Conservation (phyloP, 305 asterid genomes). For the Lippia alba region DNA sequence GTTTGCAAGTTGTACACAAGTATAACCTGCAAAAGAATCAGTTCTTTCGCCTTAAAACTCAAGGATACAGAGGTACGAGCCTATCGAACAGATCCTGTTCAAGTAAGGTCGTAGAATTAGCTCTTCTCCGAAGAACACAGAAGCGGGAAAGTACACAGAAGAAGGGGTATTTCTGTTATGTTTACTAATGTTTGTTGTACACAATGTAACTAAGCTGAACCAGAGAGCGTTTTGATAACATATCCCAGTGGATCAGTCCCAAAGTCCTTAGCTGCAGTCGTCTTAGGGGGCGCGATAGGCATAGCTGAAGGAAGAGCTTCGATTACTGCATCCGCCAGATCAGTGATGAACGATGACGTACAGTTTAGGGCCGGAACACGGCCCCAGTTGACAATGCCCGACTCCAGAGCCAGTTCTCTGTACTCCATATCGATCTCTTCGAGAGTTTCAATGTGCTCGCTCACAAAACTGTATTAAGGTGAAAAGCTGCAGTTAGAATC, state of each 20-base stretch:
- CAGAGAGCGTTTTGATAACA: slow-evolving; percentile 58
- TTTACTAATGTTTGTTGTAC: slow-evolving; percentile 20
- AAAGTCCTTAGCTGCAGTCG: slow-evolving; percentile 41
- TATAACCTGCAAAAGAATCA: slow-evolving; percentile 17
- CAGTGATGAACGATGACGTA: slow-evolving; percentile 74
- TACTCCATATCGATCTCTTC: slow-evolving; percentile 99
- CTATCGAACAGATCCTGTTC: too few species aligned
- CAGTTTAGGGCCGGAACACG: slow-evolving; percentile 98
- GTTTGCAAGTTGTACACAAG: neutral
- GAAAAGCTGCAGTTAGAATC: too few species aligned
- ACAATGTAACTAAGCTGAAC: slow-evolving; percentile 61
- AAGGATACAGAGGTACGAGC: too few species aligned
- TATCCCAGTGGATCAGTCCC: slow-evolving; percentile 51
- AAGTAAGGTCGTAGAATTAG: too few species aligned
- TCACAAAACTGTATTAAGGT: slow-evolving; percentile 72
- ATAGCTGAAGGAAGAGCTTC: slow-evolving; percentile 86
- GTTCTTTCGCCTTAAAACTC: too few species aligned
- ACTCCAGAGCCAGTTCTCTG: slow-evolving; percentile 79
- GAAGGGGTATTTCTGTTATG: too few species aligned
- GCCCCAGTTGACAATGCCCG: slow-evolving; percentile 90
- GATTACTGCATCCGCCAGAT: slow-evolving; percentile 87
- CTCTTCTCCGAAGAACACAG: too few species aligned
- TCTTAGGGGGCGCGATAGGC: slow-evolving; percentile 55
- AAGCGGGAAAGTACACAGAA: too few species aligned
- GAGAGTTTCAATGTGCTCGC: slow-evolving; percentile 97